These are phyloP conservation scores for Psilocybe azurescens DNA, from an alignment of 768 basidiomycete species.

Conservation along the genomic window DNA sequence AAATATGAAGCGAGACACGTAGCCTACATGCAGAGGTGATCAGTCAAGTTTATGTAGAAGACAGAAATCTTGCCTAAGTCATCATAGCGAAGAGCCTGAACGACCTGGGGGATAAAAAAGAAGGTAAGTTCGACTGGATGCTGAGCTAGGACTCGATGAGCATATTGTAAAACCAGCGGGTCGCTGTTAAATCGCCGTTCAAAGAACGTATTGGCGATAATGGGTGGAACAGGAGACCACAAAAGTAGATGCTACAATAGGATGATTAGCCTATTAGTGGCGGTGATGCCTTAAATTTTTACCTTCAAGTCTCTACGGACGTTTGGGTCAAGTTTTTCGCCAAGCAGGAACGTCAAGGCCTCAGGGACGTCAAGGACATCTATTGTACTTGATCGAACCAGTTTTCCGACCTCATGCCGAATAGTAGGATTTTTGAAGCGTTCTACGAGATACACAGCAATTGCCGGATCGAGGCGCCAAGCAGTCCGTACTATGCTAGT, in stretches of 20 bases:
- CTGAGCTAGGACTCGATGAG: slow-evolving; percentile 92
- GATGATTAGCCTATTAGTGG: neutral
- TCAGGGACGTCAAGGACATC: slow-evolving; percentile 80
- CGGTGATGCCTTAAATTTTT: neutral
- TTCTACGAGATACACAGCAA: slow-evolving; percentile 85
- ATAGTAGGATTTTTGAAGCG: slow-evolving; percentile 78
- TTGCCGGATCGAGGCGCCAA: slow-evolving; percentile 85
- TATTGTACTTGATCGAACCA: slow-evolving; percentile 75
- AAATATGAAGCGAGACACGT: slow-evolving; percentile 93
- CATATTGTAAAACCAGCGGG: slow-evolving; percentile 91
- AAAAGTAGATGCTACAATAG: slow-evolving; percentile 75
- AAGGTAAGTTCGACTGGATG: slow-evolving; percentile 95
- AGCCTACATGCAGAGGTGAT: slow-evolving; percentile 54
- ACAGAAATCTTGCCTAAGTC: slow-evolving; percentile 64
- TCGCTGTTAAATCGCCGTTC: slow-evolving; percentile 85
- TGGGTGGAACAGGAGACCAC: slow-evolving; percentile 88
- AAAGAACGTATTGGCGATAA: slow-evolving; percentile 83
- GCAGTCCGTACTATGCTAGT: slow-evolving; percentile 66
- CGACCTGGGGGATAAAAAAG: slow-evolving; percentile 99
- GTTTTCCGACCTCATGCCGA: slow-evolving; percentile 72
- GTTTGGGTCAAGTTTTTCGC: slow-evolving; percentile 64
- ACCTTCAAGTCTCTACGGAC: slow-evolving; percentile 81
- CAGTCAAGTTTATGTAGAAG: neutral
- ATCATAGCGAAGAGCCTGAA: slow-evolving; percentile 93
- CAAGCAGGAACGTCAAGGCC: slow-evolving; percentile 80